Percentiles rank a stretch among this genome's conserved stretches.
Evolutionary conservation across 2,329 filamentous ascomycete genomes (phyloP).

Genomic region (Neocatenulostroma microsporum): DNA sequence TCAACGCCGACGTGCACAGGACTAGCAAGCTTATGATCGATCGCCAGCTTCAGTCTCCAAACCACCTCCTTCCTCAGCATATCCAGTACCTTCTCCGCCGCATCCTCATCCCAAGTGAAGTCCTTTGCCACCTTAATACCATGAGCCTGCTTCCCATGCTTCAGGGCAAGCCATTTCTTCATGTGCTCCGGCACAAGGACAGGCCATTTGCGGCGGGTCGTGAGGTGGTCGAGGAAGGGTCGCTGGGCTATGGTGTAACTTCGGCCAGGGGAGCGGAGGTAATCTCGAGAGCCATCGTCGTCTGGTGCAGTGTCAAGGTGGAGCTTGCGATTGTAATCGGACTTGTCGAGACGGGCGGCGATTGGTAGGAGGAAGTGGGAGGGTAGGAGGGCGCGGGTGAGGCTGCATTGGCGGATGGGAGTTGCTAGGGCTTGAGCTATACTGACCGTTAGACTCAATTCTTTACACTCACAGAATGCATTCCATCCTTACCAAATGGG

Average conservation of each 20-base stretch:
- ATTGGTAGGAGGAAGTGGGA: conserved; percentile 58
- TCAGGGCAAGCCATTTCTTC: conserved; percentile 4
- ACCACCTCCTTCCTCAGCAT: conserved; percentile 44
- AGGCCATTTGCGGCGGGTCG: conserved; percentile 3
- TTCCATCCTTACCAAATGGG: conserved; percentile 54
- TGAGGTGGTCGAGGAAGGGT: not conserved
- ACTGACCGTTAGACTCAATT: conserved; percentile 5
- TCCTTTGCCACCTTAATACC: conserved; percentile 8
- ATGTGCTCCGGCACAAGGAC: conserved; percentile 2
- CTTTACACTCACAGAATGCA: conserved; percentile 8
- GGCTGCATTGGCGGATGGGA: conserved; percentile 50
- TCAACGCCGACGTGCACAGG: too few species aligned
- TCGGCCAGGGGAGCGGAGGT: not conserved
- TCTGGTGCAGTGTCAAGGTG: not conserved
- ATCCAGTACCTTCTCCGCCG: conserved; percentile 47
- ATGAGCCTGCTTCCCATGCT: not conserved
- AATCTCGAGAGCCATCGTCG: too few species aligned
- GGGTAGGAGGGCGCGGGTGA: conserved; percentile 47
- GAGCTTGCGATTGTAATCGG: not conserved
- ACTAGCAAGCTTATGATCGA: not conserved
- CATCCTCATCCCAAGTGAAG: conserved; percentile 40
- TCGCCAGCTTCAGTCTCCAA: conserved; percentile 39
- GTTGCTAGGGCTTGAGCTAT: conserved; percentile 56
- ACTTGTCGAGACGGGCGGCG: conserved; percentile 22
- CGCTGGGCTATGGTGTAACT: not conserved